Evolutionary conservation across 2,329 filamentous ascomycete genomes (phyloP), one percentile per base, ranked within the genome.

Genomic region (Tolypocladium amazonense): DNA sequence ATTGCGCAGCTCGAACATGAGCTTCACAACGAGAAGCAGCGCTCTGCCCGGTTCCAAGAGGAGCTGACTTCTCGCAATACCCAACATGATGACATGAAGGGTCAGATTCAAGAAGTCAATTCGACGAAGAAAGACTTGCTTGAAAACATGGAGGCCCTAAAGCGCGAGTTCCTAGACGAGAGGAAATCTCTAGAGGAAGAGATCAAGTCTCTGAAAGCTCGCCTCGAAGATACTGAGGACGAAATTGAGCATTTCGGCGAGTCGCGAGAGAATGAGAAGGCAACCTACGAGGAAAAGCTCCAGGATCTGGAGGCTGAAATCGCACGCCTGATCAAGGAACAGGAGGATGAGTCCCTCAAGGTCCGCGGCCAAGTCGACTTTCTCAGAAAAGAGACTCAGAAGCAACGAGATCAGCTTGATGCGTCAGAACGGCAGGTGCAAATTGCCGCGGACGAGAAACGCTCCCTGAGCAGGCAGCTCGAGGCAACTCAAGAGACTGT

Each of bases 61-160:
- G 89, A 95, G 62, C 81, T 88, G 3, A 79, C 82, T 58, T 75
- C 77, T 3, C 81, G 81, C 57, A 77, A 71, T 64, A 83, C 78
- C 57, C 82, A 80, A 65, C 84, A 83, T 69, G 82, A 77, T 66
- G 81, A 84, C 66, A 83, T 83, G 69, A 87, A 82, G 76, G 83
- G 78, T 68, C 87, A 87, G 67, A 83, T 96, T 62, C 86, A 94
- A 63, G 93, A 97, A 72, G 90, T 85, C 7, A 90, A 94, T 66
- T 92, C 90, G 3, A 97, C 89, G 1, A 99, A 99, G 73, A 89
- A 89, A 66, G 94, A 97, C 72, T 83, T 99, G 12, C 86, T 99
- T 75, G 88, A 90, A 64, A 99, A 99, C 69, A 90, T 99, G 77
- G 92, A 97, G 69, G 88, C 92, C 15, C 84, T 95, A 64, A 91